Evolutionary conservation across 805 yeast species (phyloP).

Genomic region (Kurtzmaniella cleridarum): DNA sequence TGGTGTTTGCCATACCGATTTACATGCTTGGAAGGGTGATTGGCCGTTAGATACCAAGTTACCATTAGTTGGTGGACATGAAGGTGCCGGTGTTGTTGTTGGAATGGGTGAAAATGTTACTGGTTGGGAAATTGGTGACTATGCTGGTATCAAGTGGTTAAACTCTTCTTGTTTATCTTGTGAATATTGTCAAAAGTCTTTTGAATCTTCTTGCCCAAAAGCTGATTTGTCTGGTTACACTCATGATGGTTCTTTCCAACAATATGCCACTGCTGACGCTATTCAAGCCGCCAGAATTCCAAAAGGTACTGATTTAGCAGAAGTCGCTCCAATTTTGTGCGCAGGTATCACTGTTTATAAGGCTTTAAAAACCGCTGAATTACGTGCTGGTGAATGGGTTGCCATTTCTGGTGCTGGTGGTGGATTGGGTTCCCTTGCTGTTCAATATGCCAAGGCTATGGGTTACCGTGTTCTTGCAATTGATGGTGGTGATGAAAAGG

Average conservation of each 20-base stretch:
- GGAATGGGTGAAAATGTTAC: conserved; percentile 36
- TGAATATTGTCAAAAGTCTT: conserved; percentile 36
- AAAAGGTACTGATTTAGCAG: conserved; percentile 47
- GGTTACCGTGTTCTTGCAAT: conserved; percentile 65
- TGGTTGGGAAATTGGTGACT: conserved; percentile 40
- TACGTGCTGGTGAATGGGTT: conserved; percentile 66
- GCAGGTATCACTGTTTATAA: conserved; percentile 67
- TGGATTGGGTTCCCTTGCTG: conserved; percentile 72
- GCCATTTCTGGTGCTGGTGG: conserved; percentile 78
- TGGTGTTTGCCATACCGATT: conserved; percentile 44
- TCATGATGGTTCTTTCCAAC: conserved; percentile 66
- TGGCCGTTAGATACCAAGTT: conserved; percentile 42
- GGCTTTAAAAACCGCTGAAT: conserved; percentile 56
- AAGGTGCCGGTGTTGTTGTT: conserved; percentile 45
- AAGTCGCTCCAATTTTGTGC: conserved; percentile 59
- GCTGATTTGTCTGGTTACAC: conserved; percentile 74
- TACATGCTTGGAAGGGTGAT: conserved; percentile 45
- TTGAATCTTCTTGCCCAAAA: conserved; percentile 52
- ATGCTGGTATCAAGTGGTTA: conserved; percentile 43
- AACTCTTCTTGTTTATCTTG: conserved; percentile 40
- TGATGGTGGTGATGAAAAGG: conserved; percentile 72
- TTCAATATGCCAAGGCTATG: conserved; percentile 73
- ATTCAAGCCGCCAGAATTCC: conserved; percentile 60
- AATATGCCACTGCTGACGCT: conserved; percentile 62
- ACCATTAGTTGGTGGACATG: conserved; percentile 45